Evolutionary conservation across 306 rosid genomes (phyloP).

Genomic region (Gynostemma pentaphyllum): DNA sequence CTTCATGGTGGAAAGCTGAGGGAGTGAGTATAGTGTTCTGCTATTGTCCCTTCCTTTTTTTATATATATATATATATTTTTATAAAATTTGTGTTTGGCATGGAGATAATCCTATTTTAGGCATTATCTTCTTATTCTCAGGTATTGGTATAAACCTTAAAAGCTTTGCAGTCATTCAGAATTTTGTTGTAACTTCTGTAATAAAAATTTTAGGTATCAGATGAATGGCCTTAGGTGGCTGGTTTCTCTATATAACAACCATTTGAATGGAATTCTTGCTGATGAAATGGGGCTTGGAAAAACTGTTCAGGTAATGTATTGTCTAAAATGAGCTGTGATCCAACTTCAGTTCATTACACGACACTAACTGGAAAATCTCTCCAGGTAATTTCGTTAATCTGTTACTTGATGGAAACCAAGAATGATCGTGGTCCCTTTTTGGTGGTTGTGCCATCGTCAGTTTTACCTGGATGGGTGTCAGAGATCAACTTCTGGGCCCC

Average conservation of each 20-base stretch:
- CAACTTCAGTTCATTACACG: neutral
- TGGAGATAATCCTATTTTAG: neutral
- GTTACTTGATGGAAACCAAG: constrained; percentile 96
- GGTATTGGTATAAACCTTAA: neutral
- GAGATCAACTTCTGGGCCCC: constrained; percentile 98
- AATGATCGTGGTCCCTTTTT: constrained; percentile 97
- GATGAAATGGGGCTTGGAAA: constrained; percentile 99
- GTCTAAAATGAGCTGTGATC: neutral
- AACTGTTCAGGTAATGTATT: constrained; percentile 76
- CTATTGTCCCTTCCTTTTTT: neutral
- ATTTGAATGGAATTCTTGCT: constrained; percentile 96
- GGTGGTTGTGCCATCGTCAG: constrained; percentile 98
- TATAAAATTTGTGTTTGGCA: neutral
- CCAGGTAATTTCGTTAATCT: constrained; percentile 89
- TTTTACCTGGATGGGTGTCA: constrained; percentile 96
- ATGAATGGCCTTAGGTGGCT: constrained; percentile 99
- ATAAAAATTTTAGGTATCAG: constrained; percentile 60
- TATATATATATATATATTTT: neutral
- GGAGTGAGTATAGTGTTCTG: constrained; percentile 53
- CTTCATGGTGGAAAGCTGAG: constrained; percentile 80
- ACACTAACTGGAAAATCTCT: neutral
- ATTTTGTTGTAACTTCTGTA: neutral
- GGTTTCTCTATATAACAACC: constrained; percentile 92
- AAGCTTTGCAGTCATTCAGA: neutral
- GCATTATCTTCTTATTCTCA: neutral